Evolutionary conservation across 257 asterid species (phyloP).

Genomic region (Solanum chaucha): DNA sequence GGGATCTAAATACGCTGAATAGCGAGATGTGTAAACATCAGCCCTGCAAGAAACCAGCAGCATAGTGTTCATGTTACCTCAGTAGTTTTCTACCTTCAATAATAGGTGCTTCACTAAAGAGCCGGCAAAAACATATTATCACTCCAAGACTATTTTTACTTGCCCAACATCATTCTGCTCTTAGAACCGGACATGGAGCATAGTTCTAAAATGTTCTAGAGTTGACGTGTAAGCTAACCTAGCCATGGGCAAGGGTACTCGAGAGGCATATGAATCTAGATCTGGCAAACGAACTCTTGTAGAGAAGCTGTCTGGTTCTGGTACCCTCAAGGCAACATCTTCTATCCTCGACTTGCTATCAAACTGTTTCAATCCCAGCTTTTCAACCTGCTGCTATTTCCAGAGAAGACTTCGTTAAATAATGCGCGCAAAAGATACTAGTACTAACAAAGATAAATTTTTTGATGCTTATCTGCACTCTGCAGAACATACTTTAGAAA

Average conservation of each 20-base stretch:
- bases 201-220: not conserved
- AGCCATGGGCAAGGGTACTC: conserved; percentile 1
- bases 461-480: conserved; percentile 1
- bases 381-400: conserved; percentile 45
- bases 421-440: not conserved
- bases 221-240: conserved; percentile 2
- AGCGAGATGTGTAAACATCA: conserved; percentile 28
- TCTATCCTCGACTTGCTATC: not conserved
- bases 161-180: not conserved
- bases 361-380: conserved; percentile 15
- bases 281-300: conserved; percentile 6
- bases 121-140: not conserved
- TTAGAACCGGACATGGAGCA: not conserved
- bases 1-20: conserved; percentile 23
- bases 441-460: conserved; percentile 3
- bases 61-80: conserved; percentile 1
- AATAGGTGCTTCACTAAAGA: not conserved
- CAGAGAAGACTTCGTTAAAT: conserved; percentile 3
- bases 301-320: conserved; percentile 9
- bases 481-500: conserved; percentile 45
- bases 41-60: conserved; percentile 36
- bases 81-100: not conserved
- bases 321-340: not conserved
- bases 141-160: not conserved
- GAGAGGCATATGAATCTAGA: conserved; percentile 7